phyloP scores from a whole-genome alignment of 2,329 filamentous ascomycete species.

The Cytospora piceae region DNA sequence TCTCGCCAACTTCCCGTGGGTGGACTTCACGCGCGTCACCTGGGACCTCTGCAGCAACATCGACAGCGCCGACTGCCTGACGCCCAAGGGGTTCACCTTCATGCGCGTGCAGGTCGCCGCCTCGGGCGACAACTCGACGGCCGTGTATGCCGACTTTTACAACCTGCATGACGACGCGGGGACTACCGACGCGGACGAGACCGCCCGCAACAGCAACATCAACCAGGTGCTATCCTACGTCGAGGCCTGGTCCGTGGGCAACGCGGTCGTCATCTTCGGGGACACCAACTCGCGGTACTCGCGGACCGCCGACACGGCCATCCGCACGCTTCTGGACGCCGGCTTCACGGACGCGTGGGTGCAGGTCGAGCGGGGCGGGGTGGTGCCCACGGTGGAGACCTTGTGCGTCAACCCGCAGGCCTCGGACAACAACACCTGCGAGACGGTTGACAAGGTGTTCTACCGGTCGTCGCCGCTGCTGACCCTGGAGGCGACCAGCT shows the following conservation, averaged over 20 bases:
- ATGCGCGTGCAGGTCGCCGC: conserved; percentile 60
- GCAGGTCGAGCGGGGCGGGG: conserved; percentile 53
- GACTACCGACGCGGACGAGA: conserved; percentile 53
- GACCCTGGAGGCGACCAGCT: conserved; percentile 51
- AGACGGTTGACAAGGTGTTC: conserved; percentile 70
- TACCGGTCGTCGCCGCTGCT: conserved; percentile 57
- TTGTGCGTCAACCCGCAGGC: conserved; percentile 59
- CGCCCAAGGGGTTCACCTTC: conserved; percentile 71
- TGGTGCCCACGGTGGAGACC: conserved; percentile 48
- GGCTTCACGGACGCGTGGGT: conserved; percentile 64
- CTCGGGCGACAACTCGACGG: conserved; percentile 32
- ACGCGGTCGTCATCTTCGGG: conserved; percentile 66
- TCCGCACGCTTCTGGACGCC: conserved; percentile 48
- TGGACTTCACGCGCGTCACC: conserved; percentile 58
- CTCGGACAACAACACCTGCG: conserved; percentile 56
- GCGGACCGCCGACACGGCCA: conserved; percentile 55
- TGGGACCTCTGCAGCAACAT: conserved; percentile 63
- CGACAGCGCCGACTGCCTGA: conserved; percentile 63
- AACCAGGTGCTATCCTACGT: conserved; percentile 64
- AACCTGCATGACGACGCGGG: conserved; percentile 71
- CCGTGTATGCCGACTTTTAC: conserved; percentile 65
- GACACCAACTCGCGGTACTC: conserved; percentile 71
- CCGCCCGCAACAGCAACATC: conserved; percentile 62
- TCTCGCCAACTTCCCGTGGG: conserved; percentile 61
- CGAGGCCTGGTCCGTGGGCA: conserved; percentile 57